These are phyloP conservation scores for Psilocybe tampanensis DNA, from an alignment of 768 basidiomycete genomes.

Conservation along the genomic window DNA sequence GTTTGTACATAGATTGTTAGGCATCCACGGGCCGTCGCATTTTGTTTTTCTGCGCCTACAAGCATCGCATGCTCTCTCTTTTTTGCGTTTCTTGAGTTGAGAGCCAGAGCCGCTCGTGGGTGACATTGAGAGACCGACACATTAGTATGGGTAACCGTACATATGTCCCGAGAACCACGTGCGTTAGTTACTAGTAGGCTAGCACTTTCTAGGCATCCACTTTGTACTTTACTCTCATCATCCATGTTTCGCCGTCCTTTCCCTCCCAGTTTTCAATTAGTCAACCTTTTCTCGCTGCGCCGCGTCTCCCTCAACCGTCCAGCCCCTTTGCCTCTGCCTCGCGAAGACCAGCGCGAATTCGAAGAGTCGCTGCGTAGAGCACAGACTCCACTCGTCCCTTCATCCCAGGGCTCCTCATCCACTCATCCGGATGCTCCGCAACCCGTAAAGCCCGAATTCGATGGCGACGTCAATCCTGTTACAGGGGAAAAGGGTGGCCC, in stretches of 20 bases:
- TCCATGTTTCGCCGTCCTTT: constrained; percentile 1
- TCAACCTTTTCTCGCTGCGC: constrained; percentile 13
- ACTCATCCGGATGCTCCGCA: constrained; percentile 71
- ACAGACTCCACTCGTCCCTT: constrained; percentile 46
- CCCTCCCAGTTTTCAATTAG: background rate
- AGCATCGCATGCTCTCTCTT: constrained; percentile 60
- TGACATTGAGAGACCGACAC: constrained; percentile 11
- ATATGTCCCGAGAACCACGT: background rate
- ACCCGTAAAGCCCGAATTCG: constrained; percentile 67
- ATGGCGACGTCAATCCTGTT: constrained; percentile 76
- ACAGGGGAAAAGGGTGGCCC: constrained; percentile 90
- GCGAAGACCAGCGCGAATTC: constrained; percentile 80
- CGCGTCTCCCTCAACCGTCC: constrained; percentile 55
- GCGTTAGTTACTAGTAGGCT: constrained; percentile 8
- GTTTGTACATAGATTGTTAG: constrained; percentile 56
- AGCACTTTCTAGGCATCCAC: background rate
- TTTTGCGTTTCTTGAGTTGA: constrained; percentile 42
- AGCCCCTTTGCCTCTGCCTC: constrained; percentile 74
- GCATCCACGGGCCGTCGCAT: constrained; percentile 60
- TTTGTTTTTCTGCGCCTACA: constrained; percentile 62
- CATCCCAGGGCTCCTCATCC: constrained; percentile 41
- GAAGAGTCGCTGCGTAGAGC: constrained; percentile 77
- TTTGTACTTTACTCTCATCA: background rate
- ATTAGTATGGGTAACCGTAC: background rate
- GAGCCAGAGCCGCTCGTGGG: constrained; percentile 13